Base-by-base conservation (phyloP, 106 monocot genomes). In the Agapanthus africanus region DNA sequence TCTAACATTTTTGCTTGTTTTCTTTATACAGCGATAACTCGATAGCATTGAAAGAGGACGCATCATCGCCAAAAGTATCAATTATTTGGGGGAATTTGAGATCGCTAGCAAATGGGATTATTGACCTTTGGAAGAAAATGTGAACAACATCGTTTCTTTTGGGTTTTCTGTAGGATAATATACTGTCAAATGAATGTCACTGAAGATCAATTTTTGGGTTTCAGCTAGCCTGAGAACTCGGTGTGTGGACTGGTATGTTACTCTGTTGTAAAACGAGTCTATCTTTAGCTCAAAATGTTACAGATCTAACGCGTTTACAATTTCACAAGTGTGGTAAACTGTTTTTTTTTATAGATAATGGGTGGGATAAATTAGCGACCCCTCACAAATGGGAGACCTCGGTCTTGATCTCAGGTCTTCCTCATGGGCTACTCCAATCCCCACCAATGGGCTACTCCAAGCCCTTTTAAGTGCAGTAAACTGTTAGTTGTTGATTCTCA, bases 41-140 rank as follows among this genome's bases (percentile, higher is more conserved):
- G 4, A 65, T 30, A 26, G 28, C 27, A 19, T 0, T 49, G 31
- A 19, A 70, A 37, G 35, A 70, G 37, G 77, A 38, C 31, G 72
- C 66, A 66, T 15, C 25, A 14, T 42, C 65, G 52, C 65, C 60
- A 18, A 27, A 39, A 18, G 34, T 16, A 26, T 38, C 72, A 40
- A 64, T 42, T 28, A 11, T 85, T 7, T 85, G 81, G 78, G 71
- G 72, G 9, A 79, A 71, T 54, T 31, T 85, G 42, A 85, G 60
- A 61, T 74, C 81, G 46, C 54, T 85, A 59, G 74, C 81, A 7
- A 26, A 64, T 68, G 77, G 78, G 22, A 65, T 85, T 28, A 47
- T 81, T 38, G 81, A 60, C 26, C 73, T 85, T 19, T 85, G 71
- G 78, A 78, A 52, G 75, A 81, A 63, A 38, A 40, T 40, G 39